Evolutionary conservation across 192 early-diverging fungal species (phyloP).

Genomic region (Chytriomyces hyalinus): DNA sequence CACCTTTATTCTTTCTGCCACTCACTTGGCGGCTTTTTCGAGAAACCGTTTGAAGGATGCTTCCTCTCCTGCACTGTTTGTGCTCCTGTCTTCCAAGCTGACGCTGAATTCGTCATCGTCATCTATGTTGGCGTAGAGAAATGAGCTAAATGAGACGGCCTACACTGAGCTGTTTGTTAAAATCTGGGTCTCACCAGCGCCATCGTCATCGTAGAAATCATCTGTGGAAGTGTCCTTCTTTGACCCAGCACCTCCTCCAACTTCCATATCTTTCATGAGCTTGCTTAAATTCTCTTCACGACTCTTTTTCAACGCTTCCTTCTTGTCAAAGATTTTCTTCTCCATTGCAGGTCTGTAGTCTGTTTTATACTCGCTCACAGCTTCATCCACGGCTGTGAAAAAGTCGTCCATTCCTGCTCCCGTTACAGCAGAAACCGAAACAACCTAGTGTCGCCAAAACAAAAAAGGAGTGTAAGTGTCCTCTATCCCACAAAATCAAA

Average conservation of each 20-base stretch:
- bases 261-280: constrained; percentile 88
- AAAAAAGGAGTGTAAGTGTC: neutral
- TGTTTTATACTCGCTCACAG: constrained; percentile 81
- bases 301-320: constrained; percentile 70
- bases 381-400: constrained; percentile 81
- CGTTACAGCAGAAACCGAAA: constrained; percentile 90
- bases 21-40: constrained; percentile 2
- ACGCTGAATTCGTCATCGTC: constrained; percentile 6
- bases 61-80: neutral
- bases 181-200: neutral
- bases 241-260: constrained; percentile 38
- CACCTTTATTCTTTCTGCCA: too few species aligned
- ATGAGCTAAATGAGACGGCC: neutral
- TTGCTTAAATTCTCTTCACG: constrained; percentile 73
- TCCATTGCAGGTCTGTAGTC: constrained; percentile 90
- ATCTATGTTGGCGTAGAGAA: neutral
- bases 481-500: neutral
- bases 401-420: constrained; percentile 92
- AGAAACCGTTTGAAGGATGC: constrained; percentile 15
- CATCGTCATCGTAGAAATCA: constrained; percentile 27
- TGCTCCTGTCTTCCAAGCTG: constrained; percentile 3
- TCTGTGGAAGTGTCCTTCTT: neutral
- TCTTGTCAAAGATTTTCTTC: constrained; percentile 69
- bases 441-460: constrained; percentile 55
- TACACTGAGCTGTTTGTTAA: neutral